A percentile compares a stretch with the other conserved stretches of the same genome.
Conservation (phyloP, 108 stramenopile species). For the Seminavis robusta region DNA sequence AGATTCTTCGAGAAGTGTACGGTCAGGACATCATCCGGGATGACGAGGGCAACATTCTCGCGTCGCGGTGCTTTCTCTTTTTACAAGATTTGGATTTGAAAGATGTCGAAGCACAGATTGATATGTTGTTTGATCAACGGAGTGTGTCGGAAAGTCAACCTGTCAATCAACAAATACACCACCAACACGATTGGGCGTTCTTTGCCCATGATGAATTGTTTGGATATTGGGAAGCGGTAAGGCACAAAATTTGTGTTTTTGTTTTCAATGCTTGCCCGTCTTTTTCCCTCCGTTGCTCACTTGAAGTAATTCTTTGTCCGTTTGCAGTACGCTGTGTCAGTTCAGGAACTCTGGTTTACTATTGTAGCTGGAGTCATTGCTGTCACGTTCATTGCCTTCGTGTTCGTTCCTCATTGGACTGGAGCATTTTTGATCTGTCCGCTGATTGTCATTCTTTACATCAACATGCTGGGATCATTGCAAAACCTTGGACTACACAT, state of each 20-base stretch:
- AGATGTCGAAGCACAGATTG: conserved; percentile 7
- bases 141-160: conserved; percentile 4
- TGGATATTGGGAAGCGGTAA: conserved; percentile 18
- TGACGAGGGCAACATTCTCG: conserved; percentile 2
- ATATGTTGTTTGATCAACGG: conserved; percentile 8
- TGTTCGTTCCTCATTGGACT: conserved; percentile 29
- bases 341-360: conserved; percentile 14
- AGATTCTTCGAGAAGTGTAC: conserved; percentile 11
- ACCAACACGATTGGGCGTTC: conserved; percentile 18
- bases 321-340: conserved; percentile 17
- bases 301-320: no score
- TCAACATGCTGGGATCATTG: conserved; percentile 17
- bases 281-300: no score
- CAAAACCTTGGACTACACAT: conserved; percentile 15
- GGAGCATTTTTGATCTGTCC: conserved; percentile 10
- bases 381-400: conserved; percentile 15
- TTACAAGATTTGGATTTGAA: conserved; percentile 14
- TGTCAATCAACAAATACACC: conserved; percentile 5
- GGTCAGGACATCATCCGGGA: conserved; percentile 12
- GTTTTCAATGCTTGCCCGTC: no score
- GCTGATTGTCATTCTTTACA: conserved; percentile 16
- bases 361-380: conserved; percentile 15
- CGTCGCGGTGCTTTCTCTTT: conserved; percentile 5
- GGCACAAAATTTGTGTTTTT: conserved; percentile 27
- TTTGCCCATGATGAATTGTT: conserved; percentile 7